Evolutionary conservation across 2,329 filamentous ascomycete genomes (phyloP), one percentile per base, ranked within the genome.

Genomic region (Leptodontidium sp.): DNA sequence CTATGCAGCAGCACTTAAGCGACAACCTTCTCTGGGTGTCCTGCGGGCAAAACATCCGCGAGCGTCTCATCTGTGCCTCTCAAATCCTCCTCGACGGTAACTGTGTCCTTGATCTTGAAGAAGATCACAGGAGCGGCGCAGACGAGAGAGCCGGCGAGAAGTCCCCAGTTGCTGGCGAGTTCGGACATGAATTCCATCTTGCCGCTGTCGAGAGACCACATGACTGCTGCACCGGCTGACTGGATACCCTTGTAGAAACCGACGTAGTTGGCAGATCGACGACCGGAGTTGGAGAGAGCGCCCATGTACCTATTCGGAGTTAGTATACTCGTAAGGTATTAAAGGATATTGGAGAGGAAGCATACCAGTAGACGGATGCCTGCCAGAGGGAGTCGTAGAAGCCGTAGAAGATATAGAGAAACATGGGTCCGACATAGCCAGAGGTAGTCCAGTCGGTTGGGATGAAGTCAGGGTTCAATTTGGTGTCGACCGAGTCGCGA

Each of bases 351-450:
- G 21, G 21, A 21, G 58, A 21, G 15, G 43, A 40, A 55, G 78
- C 84, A 75, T 79, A 87, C 94, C 94, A 98, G 85, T 98, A 98
- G 61, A 94, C 90, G 76, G 85, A 90, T 0, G 93, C 95, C 83
- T 98, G 95, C 91, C 93, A 98, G 65, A 90, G 88, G 53, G 94
- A 93, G 79, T 98, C 95, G 75, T 90, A 96, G 80, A 96, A 91
- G 50, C 93, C 93, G 79, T 96, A 97, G 81, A 94, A 94, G 76
- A 97, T 93, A 83, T 94, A 97, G 64, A 97, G 82, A 79, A 97
- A 93, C 88, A 97, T 93, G 14, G 92, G 92, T 0, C 91, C 93
- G 68, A 90, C 85, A 78, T 91, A 96, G 65, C 88, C 88, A 35
- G 84, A 81, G 66, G 88, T 84, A 1, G 83, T 85, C 90, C 91